These are phyloP conservation scores for Torulaspora gathmanii DNA, from an alignment of 805 yeast species.

Conservation along the genomic window DNA sequence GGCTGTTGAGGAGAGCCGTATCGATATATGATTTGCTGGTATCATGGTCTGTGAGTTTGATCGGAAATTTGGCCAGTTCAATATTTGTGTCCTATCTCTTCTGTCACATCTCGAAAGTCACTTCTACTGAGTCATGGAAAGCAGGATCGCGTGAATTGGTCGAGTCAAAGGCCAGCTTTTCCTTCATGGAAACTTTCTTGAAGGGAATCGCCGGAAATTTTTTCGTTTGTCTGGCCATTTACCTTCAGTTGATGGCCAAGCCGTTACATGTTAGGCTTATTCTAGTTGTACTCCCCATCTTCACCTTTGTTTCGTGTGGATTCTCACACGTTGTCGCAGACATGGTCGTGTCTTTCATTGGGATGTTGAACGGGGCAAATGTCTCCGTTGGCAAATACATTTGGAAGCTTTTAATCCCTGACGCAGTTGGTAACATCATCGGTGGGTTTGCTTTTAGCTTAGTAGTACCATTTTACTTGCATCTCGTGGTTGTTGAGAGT, in stretches of 20 bases:
- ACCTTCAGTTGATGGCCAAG: constrained; percentile 70
- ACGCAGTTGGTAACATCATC: constrained; percentile 65
- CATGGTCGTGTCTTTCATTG: constrained; percentile 64
- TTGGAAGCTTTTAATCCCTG: constrained; percentile 72
- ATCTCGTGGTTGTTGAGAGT: constrained; percentile 64
- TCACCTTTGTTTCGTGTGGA: constrained; percentile 74
- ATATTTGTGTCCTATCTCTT: constrained; percentile 63
- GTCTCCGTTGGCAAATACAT: constrained; percentile 58
- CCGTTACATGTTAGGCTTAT: constrained; percentile 72
- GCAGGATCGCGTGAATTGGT: constrained; percentile 46
- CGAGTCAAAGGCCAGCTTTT: constrained; percentile 41
- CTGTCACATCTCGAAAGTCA: constrained; percentile 51
- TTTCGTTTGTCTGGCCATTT: constrained; percentile 69
- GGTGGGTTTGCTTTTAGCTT: constrained; percentile 73
- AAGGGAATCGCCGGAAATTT: constrained; percentile 75
- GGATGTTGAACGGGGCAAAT: constrained; percentile 61
- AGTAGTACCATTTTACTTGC: constrained; percentile 67
- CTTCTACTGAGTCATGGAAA: constrained; percentile 40
- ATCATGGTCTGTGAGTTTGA: constrained; percentile 64
- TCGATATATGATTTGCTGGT: constrained; percentile 55
- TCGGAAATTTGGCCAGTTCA: constrained; percentile 60
- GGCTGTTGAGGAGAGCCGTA: constrained; percentile 64
- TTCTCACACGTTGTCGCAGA: constrained; percentile 81
- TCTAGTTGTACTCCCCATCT: constrained; percentile 61
- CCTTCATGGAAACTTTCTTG: constrained; percentile 62